These are phyloP conservation scores for Hemisphaericaspora nanyangensis DNA, from an alignment of 805 yeast species.

Conservation along the genomic window DNA sequence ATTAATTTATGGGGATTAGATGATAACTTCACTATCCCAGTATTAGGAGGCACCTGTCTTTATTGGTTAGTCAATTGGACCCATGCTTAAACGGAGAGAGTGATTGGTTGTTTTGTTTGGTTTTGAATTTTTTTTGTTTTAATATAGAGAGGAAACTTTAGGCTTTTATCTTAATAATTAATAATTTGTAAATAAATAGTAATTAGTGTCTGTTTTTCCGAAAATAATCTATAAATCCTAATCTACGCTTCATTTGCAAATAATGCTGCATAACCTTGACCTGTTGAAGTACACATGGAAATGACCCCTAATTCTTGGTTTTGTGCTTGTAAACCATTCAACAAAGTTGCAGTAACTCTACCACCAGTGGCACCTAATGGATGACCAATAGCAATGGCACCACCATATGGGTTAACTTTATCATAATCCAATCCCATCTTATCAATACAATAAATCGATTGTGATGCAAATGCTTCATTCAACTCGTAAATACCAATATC, in stretches of 20 bases:
- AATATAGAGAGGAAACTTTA: too few species aligned
- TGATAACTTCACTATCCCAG: conserved; percentile 94
- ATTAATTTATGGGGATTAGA: conserved; percentile 74
- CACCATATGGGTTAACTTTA: conserved; percentile 38
- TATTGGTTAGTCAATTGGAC: conserved; percentile 38
- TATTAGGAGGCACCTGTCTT: conserved; percentile 68
- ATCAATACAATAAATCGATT: conserved; percentile 24
- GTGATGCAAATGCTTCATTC: conserved; percentile 38
- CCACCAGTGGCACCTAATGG: conserved; percentile 66
- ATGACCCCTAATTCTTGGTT: conserved; percentile 32
- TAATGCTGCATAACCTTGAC: conserved; percentile 36
- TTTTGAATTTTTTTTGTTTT: too few species aligned
- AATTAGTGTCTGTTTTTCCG: too few species aligned
- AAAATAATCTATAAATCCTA: neutral
- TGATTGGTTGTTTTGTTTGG: neutral
- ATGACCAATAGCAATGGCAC: conserved; percentile 17
- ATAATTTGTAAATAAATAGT: too few species aligned
- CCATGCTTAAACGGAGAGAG: conserved; percentile 1
- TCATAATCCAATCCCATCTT: conserved; percentile 20
- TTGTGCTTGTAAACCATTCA: conserved; percentile 27
- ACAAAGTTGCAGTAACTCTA: conserved; percentile 31
- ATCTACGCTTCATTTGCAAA: conserved; percentile 22
- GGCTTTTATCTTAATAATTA: too few species aligned
- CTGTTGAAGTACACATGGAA: conserved; percentile 41
- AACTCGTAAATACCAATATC: conserved; percentile 30